Base-by-base conservation (phyloP, 495 filamentous ascomycete genomes). In the Aspergillus bridgeri region DNA sequence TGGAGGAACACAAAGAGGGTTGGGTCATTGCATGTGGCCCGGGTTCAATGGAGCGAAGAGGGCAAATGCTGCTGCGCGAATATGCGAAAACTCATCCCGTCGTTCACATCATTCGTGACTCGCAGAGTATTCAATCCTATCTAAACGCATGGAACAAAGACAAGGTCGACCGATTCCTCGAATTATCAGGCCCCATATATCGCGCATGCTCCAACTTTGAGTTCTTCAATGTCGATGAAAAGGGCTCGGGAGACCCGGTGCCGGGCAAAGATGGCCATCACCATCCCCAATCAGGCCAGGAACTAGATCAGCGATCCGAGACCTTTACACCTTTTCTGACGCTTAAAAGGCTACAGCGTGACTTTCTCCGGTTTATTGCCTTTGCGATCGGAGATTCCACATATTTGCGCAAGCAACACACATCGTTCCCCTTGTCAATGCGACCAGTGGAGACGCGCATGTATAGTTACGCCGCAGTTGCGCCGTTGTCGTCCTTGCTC, bases 1-100 rank as follows among this genome's bases (percentile, higher is more conserved):
- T 92, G 20, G 73, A 80, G 27, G 72, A 78, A 42, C 80, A 90
- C 64, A 70, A 79, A 48, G 75, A 80, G 50, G 80, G 81, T n/a
- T 87, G 85, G 65, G 80, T 92, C 48, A 91, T 92, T 65, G 86
- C 81, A 7, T 90, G 80, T 77, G 85, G 78, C 59, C 81, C 75
- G 68, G 83, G 78, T 54, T 77, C 76, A 74, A 69, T 84, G 69
- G 72, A 81, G 68, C 68, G 69, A 47, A 71, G 63, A 56, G 72
- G 68, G 9, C 74, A 77, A 58, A 61, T 54, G 38, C 64, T 80
- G 9, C 67, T 85, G 0, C 61, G 72, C 22, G 69, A 76, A 22
- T 84, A 74, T 64, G 74, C 78, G 23, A 68, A 73, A 51, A 76
- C 74, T 2, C 83, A 91, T 63, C 88, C 89, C 0, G 86, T 93